phyloP scores from a whole-genome alignment of 345 rosid species.

The Lumnitzera littorea region DNA sequence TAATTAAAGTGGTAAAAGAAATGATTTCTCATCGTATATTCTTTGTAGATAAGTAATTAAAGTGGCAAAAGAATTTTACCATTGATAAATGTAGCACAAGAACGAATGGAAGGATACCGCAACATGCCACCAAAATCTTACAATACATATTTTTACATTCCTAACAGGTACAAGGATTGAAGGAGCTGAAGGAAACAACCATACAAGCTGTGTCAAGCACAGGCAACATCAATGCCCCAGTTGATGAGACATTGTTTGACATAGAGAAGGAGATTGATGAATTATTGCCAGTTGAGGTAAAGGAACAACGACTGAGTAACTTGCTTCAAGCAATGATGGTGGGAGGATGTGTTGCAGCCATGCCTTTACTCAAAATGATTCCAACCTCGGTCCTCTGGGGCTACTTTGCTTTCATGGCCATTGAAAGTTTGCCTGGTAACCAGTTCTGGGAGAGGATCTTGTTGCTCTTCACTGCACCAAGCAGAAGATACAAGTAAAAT shows the following conservation, averaged over 20 bases:
- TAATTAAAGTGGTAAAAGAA: no score
- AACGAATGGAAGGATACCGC: no score
- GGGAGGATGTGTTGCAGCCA: slow-evolving; percentile 76
- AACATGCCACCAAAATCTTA: background rate
- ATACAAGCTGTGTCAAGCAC: slow-evolving; percentile 57
- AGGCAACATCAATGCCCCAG: slow-evolving; percentile 57
- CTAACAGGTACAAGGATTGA: slow-evolving; percentile 36
- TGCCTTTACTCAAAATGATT: slow-evolving; percentile 75
- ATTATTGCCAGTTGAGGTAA: slow-evolving; percentile 72
- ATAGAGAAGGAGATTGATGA: slow-evolving; percentile 80
- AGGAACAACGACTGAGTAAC: slow-evolving; percentile 76
- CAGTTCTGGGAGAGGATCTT: slow-evolving; percentile 84
- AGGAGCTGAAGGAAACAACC: slow-evolving; percentile 69
- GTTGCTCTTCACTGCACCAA: slow-evolving; percentile 67
- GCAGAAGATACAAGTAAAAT: slow-evolving; percentile 67
- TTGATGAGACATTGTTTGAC: slow-evolving; percentile 65
- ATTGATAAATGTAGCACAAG: background rate
- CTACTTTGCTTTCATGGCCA: slow-evolving; percentile 84
- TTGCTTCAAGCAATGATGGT: slow-evolving; percentile 69
- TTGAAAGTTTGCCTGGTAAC: slow-evolving; percentile 79
- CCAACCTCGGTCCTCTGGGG: slow-evolving; percentile 88
- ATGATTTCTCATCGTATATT: no score
- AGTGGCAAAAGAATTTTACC: background rate
- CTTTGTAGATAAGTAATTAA: background rate
- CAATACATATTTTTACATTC: background rate